Evolutionary conservation across 2,329 filamentous ascomycete species (phyloP), one percentile per base, ranked within the genome.

Genomic region (Diaporthe aspalathi): DNA sequence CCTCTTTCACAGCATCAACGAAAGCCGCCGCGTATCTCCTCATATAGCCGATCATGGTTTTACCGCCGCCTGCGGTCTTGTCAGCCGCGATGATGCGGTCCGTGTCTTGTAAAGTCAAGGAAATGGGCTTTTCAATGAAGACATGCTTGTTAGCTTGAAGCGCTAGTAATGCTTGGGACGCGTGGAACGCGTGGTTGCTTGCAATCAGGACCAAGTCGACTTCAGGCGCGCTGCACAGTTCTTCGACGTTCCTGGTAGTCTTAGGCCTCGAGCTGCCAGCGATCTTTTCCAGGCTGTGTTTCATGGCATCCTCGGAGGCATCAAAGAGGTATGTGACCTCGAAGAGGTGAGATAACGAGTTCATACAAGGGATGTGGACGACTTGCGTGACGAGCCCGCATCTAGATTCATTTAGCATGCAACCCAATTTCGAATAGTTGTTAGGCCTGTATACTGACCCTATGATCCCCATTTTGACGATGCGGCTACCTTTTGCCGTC

Each of bases 31-130:
- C 89, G 75, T 90, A 90, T n/a, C 89, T 83, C 24, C 90, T 81
- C 83, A 89, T 90, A 69, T 88, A 89, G 2, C 88, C 89, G 0
- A 92, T 87, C 75, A 91, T 88, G 2, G 90, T 83, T 5, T 79
- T 80, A 2, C 60, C 60, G 0, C 82, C 84, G 14, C 77, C 75
- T 0, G 83, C 82, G 1, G 72, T 74, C 22, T 79, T 77, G 76
- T 90, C 86, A 0, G 88, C 88, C 0, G 80, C 83, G 38, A 86
- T 79, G 27, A 92, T 84, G 0, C 79, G 76, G 32, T 85, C 78
- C 0, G 85, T 79, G 57, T 85, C 84, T 2, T 80, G 81, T 24
- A 86, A 78, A 29, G 81, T 86, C 5, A 91, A 76, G 0, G 87
- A 83, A 2, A 89, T 75, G 0, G 90, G 89, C 70, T 90, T 90